Base-by-base conservation (phyloP, 257 asterid species). In the Nicotiana undulata region DNA sequence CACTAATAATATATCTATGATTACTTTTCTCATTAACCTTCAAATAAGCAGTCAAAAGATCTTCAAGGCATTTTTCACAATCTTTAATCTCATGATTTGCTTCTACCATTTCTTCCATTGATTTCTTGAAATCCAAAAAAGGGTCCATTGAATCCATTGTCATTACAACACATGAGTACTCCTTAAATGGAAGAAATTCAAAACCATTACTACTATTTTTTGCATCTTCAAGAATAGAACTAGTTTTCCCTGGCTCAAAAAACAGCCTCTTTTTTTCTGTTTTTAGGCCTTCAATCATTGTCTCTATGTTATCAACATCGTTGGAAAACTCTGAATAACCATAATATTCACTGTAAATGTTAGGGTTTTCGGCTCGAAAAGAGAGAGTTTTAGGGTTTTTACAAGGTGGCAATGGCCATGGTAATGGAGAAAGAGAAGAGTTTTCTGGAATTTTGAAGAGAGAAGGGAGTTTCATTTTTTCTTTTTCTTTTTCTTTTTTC, bases 81-180 rank as follows among this genome's bases (percentile, higher is more conserved):
- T 87, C 86, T 28, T 85, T 85, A 37, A 89, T 29, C 22, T 83
- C 88, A 49, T 22, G n/a, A 49, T 88, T 85, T 22, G 89, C 87
- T 67, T 77, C 91, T 82, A 92, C 89, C 91, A 92, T 89, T 81
- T 90, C 94, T 85, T 75, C 90, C 92, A 92, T 92, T 34, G 97
- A 90, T 1, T 59, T 87, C 77, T 90, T 77, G 86, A 90, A 92
- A 75, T 89, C 92, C 46, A 12, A 7, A 72, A 82, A 84, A 12
- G 93, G 97, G 64, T 92, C 88, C 17, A 13, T 3, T 6, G 91
- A 88, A 32, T 87, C 90, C 80, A 88, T 75, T 3, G 82, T 88
- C 84, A 79, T 53, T 12, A 82, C 40, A n/a, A 82, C 86, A 68
- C 37, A 22, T 67, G 84, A n/a, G n/a, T n/a, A 76, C 5, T 67